Evolutionary conservation across 2,329 filamentous ascomycete genomes (phyloP), one percentile per base, ranked within the genome.

Genomic region (Calonectria leucothoes): DNA sequence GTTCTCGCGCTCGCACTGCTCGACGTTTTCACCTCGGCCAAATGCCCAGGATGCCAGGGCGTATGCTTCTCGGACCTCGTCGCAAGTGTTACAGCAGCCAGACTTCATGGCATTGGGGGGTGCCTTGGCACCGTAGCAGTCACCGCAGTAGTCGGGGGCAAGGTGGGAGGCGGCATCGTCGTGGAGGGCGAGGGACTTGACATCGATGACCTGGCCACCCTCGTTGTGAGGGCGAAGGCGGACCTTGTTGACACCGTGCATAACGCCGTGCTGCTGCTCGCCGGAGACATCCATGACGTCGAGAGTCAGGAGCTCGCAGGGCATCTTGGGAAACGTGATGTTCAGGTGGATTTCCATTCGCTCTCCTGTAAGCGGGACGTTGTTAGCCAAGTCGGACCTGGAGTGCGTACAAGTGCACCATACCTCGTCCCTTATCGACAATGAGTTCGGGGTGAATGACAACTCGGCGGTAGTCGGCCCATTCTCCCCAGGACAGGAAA

Each of bases 291-390:
- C 97, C 97, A 99, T 99, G 70, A 99, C 96, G 84, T 99, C 97
- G 80, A 99, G 93, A 15, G 97, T 98, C 77, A 98, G 89, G 66
- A 99, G 92, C 85, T 98, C 96, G 87, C 97, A 99, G 12, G 97
- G 97, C 78, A 99, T 91, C 75, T 93, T 93, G 12, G 97, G 97
- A 84, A 99, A 99, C 59, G 95, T 97, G 73, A 99, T 93, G 87
- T 99, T 99, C 85, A 99, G 91, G 84, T 98, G 95, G 77, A 99
- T 99, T 84, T 98, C 97, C 96, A 99, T 98, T 85, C 96, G 95
- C 89, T 99, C 96, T 84, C 95, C 94, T 95, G 79, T 70, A 64
- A 57, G 51, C 10, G 39, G 63, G 27, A 45, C 27, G 27, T 68
- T 57, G 75, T 82, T 81, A 80, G 82, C 75, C 68, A 74, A n/a